Evolutionary conservation across 306 rosid genomes (phyloP).

Genomic region (Castanea sativa): DNA sequence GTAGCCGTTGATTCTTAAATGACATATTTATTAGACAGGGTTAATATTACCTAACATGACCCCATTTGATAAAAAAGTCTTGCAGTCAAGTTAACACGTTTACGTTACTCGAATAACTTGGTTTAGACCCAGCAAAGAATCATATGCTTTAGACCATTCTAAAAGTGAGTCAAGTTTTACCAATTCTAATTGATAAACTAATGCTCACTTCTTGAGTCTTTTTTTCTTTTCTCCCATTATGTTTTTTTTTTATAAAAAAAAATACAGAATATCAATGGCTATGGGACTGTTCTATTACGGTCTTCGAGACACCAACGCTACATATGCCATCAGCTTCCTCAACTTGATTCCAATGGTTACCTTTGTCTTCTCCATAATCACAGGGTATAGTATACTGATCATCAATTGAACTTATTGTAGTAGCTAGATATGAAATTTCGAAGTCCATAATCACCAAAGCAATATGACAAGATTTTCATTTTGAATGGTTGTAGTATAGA

Average conservation of each 20-base stretch:
- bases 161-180: not conserved
- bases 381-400: constrained; percentile 24
- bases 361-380: constrained; percentile 42
- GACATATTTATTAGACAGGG: no score
- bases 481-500: constrained; percentile 37
- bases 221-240: no score
- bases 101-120: no score
- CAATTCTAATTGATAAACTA: not conserved
- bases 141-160: no score
- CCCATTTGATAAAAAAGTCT: no score
- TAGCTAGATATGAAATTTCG: not conserved
- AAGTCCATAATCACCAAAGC: not conserved
- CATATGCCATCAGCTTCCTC: constrained; percentile 64
- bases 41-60: no score
- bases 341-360: constrained; percentile 64
- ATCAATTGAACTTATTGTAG: no score
- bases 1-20: no score
- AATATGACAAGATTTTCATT: not conserved
- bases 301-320: constrained; percentile 62
- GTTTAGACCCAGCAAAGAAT: no score
- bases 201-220: not conserved
- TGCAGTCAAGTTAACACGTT: no score
- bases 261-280: constrained; percentile 50
- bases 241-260: not conserved
- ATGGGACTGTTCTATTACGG: constrained; percentile 61